Evolutionary conservation across 192 early-diverging fungal genomes (phyloP), one percentile per base, ranked within the genome.

Genomic region (Podila clonocystis): DNA sequence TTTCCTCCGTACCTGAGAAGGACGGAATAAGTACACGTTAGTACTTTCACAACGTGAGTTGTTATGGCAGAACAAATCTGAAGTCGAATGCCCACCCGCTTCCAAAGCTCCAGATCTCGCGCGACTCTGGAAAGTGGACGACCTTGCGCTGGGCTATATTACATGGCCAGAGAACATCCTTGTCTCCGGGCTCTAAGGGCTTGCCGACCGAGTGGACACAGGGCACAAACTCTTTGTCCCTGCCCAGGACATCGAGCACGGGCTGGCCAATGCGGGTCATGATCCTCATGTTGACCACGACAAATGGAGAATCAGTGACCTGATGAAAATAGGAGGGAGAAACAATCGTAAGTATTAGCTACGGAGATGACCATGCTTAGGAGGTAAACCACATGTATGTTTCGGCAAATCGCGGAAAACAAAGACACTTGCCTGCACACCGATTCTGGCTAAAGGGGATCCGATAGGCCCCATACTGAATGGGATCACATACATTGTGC

Each of bases 181-280:
- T 80, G 24, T 80, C 77, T 55, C 77, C 77, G 9, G 77, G 71
- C 50, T 73, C 70, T 60, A 80, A 52, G 3, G 77, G 77, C 20
- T 73, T 80, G 5, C 77, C 77, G 0, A 80, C 77, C n/a, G 77
- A 80, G 61, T 80, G 77, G 13, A 80, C 77, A 73, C 77, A 80
- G 0, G 77, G 77, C 62, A 80, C 77, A 69, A 80, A 80, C 22
- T 80, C 77, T 33, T 73, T 72, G 71, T 80, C 70, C 7, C 41
- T 55, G 6, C 77, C 77, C 30, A 80, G 67, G 29, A 65, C 66
- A 69, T 80, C 66, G 17, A 80, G 65, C n/a, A 80, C 77, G 17
- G 66, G 77, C 36, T 73, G 77, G 2, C 77, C 77, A 36, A 80
- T 69, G 17, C 71, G 65, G 13, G 77, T 80, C 77, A 80, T 80